Base-by-base conservation (phyloP, 139 green algal genomes). In the Mychonastes homosphaera region DNA sequence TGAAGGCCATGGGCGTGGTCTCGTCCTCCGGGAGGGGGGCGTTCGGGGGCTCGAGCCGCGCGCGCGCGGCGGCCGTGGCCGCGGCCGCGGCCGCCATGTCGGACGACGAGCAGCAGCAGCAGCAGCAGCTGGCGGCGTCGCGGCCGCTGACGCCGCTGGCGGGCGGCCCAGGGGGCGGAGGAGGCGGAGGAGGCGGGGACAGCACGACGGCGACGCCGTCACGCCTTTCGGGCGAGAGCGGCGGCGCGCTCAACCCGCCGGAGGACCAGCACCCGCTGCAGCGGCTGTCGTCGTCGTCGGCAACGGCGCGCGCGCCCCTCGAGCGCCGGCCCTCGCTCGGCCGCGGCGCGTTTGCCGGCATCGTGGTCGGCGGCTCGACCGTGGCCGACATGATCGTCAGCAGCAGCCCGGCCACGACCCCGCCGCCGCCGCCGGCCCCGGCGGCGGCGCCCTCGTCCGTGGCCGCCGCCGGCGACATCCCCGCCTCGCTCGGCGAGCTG, bases 81-180 rank as follows among this genome's bases (percentile, higher is more conserved):
- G 29, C 49, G 5, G 38, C 49, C 35, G 49, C 32, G 21, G 34
- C 29, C 36, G n/a, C 19, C 6, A 36, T 34, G 15, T 7, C 30
- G 26, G 28, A 65, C 26, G 30, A 28, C 26, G 30, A 64, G 30
- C 43, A 64, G 44, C 56, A 26, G 50, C 50, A 57, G 50, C 18
- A 56, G 29, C 27, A 5, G 50, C 50, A 57, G 29, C 50, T 24
- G 7, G 30, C 26, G 23, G 9, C 23, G 15, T 16, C 29, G 50
- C 50, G 41, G 29, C 50, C 19, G 32, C n/a, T n/a, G n/a, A n/a
- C 21, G 26, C 7, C 47, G 35, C 6, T 16, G 33, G 13, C 21
- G 21, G 3, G 46, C 23, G 1, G 23, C 23, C 27, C 1, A 38
- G 23, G 47, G 23, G 16, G 47, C 35, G 6, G 47, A 35, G 27